Conservation (phyloP, 2,329 filamentous ascomycete genomes). For the Fragosphaeria purpurea region DNA sequence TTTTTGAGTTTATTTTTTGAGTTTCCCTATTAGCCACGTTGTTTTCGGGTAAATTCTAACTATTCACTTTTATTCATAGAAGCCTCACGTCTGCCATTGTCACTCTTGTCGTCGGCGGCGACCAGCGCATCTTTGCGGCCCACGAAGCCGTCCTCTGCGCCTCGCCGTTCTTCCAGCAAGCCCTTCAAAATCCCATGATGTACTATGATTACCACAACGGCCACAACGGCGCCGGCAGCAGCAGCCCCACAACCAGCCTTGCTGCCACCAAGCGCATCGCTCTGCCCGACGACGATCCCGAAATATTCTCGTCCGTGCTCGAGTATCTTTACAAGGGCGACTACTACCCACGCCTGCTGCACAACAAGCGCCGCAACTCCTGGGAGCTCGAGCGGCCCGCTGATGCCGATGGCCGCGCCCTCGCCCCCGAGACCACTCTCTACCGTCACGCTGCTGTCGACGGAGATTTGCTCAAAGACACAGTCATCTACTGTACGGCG, state of each 20-base stretch:
- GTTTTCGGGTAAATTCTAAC: too few relatives aligned
- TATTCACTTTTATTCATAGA: slow-evolving; percentile 23
- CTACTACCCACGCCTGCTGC: slow-evolving; percentile 74
- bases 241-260: not conserved
- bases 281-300: slow-evolving; percentile 76
- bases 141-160: slow-evolving; percentile 75
- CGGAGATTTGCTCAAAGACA: slow-evolving; percentile 71
- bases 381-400: slow-evolving; percentile 67
- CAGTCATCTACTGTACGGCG: slow-evolving; percentile 81
- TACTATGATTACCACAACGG: slow-evolving; percentile 7
- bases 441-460: slow-evolving; percentile 52
- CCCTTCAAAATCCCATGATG: slow-evolving; percentile 53
- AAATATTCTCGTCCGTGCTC: slow-evolving; percentile 81
- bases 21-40: not conserved
- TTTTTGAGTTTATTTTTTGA: not conserved
- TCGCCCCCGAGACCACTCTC: slow-evolving; percentile 50
- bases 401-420: slow-evolving; percentile 32
- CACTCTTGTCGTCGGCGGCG: slow-evolving; percentile 69
- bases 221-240: not conserved
- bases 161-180: slow-evolving; percentile 68
- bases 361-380: slow-evolving; percentile 69
- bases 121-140: slow-evolving; percentile 80
- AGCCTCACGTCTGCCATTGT: slow-evolving; percentile 59
- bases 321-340: slow-evolving; percentile 93
- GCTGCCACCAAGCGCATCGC: slow-evolving; percentile 54